Conservation (phyloP, 345 rosid species). For the Crucihimalaya himalaica region DNA sequence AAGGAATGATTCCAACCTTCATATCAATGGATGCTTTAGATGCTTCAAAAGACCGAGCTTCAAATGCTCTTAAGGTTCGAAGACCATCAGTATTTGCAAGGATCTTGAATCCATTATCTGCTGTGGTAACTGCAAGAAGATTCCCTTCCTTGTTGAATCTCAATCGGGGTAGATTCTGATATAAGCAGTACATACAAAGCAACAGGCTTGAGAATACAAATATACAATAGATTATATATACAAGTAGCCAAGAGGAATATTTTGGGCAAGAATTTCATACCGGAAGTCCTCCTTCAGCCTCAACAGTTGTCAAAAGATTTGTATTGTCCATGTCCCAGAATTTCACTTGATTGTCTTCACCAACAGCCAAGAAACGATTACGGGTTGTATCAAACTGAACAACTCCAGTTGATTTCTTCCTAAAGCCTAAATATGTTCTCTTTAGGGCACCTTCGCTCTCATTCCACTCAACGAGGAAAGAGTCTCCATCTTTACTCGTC, state of each 20-base stretch:
- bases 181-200: conserved; percentile 3
- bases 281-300: conserved; percentile 73
- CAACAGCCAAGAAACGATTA: conserved; percentile 69
- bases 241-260: neutral
- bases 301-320: conserved; percentile 51
- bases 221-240: neutral
- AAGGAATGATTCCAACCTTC: conserved; percentile 26
- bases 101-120: conserved; percentile 61
- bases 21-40: conserved; percentile 45
- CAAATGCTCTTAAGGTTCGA: conserved; percentile 52
- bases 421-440: conserved; percentile 65
- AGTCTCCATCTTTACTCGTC: conserved; percentile 81
- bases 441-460: conserved; percentile 75
- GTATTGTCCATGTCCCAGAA: conserved; percentile 80
- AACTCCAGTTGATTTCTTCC: conserved; percentile 61
- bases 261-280: conserved; percentile 41
- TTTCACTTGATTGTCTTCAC: conserved; percentile 63
- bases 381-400: conserved; percentile 72
- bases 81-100: conserved; percentile 65
- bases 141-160: conserved; percentile 78
- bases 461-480: conserved; percentile 78
- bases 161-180: conserved; percentile 59
- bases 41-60: conserved; percentile 51
- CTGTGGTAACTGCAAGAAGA: conserved; percentile 65
- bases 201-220: conserved; percentile 1